These are phyloP conservation scores for Tephrocybe sp. DNA, from an alignment of 768 basidiomycete species.

Conservation along the genomic window DNA sequence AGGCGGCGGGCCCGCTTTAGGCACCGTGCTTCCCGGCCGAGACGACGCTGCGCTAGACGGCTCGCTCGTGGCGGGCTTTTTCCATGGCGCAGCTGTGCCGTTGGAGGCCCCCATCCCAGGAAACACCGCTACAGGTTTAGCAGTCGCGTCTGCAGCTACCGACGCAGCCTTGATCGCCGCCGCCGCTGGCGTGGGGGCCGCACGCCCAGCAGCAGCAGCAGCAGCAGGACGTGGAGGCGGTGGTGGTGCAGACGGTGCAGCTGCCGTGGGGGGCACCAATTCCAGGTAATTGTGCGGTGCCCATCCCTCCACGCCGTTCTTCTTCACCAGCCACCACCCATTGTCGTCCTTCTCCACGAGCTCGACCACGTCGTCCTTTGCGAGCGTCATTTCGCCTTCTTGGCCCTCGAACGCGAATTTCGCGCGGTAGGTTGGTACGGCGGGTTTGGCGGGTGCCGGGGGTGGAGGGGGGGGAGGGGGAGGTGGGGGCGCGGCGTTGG, in stretches of 20 bases:
- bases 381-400: constrained; percentile 85
- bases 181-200: constrained; percentile 33
- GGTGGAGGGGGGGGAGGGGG: constrained; percentile 45
- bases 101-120: constrained; percentile 70
- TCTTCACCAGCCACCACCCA: constrained; percentile 98
- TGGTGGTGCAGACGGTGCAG: constrained; percentile 66
- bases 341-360: constrained; percentile 91
- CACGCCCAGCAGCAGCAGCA: constrained; percentile 13
- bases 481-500: constrained; percentile 32
- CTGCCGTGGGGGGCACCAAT: constrained; percentile 61
- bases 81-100: constrained; percentile 74
- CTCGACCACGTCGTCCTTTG: constrained; percentile 91
- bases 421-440: constrained; percentile 76
- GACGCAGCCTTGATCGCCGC: constrained; percentile 36
- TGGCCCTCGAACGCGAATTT: constrained; percentile 94
- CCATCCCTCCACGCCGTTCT: constrained; percentile 83
- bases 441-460: constrained; percentile 57
- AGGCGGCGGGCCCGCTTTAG: constrained; percentile 52
- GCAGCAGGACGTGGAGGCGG: constrained; percentile 48
- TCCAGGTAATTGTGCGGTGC: constrained; percentile 94
- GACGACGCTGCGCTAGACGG: constrained; percentile 41
- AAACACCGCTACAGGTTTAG: constrained; percentile 80
- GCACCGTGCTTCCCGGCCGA: constrained; percentile 47
- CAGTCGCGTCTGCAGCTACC: constrained; percentile 53
- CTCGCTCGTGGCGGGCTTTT: constrained; percentile 44